A percentile compares a stretch with the other conserved stretches of the same genome.
These are phyloP conservation scores for Basipetospora chlamydospora DNA, from an alignment of 2,329 filamentous ascomycete species.

Conservation along the genomic window DNA sequence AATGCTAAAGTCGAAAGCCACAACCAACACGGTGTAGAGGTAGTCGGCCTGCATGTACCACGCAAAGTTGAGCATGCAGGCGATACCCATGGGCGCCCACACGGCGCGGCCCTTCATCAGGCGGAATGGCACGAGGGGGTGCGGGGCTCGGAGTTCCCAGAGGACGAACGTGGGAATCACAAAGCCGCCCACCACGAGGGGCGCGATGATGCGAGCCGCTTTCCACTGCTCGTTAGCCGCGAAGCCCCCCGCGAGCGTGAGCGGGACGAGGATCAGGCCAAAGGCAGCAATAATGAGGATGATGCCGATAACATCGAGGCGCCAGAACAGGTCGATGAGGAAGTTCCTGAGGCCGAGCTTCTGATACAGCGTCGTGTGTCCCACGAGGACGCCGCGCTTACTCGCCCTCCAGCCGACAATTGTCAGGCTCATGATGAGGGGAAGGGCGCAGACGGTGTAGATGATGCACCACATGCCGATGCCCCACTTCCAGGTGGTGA, in stretches of 20 bases:
- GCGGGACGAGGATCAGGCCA: slow-evolving; percentile 27
- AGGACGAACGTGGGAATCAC: slow-evolving; percentile 36
- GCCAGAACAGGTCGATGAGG: slow-evolving; percentile 28
- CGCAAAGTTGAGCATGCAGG: slow-evolving; percentile 36
- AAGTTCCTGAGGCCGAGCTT: slow-evolving; percentile 18
- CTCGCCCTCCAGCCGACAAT: slow-evolving; percentile 37
- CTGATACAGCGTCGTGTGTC: slow-evolving; percentile 19
- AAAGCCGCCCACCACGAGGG: slow-evolving; percentile 28
- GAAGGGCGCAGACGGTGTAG: slow-evolving; percentile 41
- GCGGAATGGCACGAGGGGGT: slow-evolving; percentile 44
- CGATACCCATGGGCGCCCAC: slow-evolving; percentile 48
- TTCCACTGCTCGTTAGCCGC: slow-evolving; percentile 20
- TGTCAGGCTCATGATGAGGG: slow-evolving; percentile 37
- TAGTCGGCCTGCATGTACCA: slow-evolving; percentile 52
- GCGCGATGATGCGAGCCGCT: slow-evolving; percentile 24
- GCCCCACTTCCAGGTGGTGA: slow-evolving; percentile 45
- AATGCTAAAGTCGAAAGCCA: slow-evolving; percentile 45
- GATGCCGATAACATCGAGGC: slow-evolving; percentile 29
- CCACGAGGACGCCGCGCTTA: slow-evolving; percentile 29
- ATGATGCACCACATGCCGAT: slow-evolving; percentile 52
- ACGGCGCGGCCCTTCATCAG: slow-evolving; percentile 49
- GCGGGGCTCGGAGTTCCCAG: slow-evolving; percentile 31
- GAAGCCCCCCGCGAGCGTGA: slow-evolving; percentile 29
- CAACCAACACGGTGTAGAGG: slow-evolving; percentile 46
- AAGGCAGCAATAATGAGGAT: slow-evolving; percentile 31